Conservation (phyloP, 2,329 filamentous ascomycete species). For the Coniochaeta hoffmannii region DNA sequence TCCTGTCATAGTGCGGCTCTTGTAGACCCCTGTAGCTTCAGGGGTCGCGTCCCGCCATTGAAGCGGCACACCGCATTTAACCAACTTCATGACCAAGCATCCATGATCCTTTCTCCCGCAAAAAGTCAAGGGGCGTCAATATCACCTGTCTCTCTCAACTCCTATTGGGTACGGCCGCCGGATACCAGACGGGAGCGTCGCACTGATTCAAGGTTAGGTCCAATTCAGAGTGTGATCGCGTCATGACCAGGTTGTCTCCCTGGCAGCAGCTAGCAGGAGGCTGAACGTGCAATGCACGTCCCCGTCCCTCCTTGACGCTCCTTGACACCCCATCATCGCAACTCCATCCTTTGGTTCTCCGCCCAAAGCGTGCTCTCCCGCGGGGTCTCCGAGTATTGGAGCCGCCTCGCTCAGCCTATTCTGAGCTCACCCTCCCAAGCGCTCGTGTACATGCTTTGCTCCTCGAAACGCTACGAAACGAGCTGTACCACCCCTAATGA, state of each 20-base stretch:
- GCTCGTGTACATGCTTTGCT: constrained; percentile 5
- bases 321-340: not conserved
- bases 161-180: not conserved
- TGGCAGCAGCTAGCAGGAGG: not conserved
- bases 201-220: not conserved
- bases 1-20: not conserved
- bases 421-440: not conserved
- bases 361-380: not conserved
- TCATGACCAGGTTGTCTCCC: not conserved
- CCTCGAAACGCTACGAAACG: constrained; percentile 22
- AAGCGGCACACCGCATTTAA: not conserved
- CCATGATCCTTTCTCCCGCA: not conserved
- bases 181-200: not conserved
- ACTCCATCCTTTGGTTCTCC: not conserved
- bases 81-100: not conserved
- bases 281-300: not conserved
- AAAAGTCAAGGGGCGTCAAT: not conserved
- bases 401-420: not conserved
- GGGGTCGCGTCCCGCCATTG: not conserved
- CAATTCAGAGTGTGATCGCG: not conserved
- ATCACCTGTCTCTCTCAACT: not conserved
- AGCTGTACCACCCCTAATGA: constrained; percentile 13
- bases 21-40: not conserved
- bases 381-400: not conserved
- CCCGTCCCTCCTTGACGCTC: not conserved